phyloP scores from a whole-genome alignment of 148 eudicot genomes.

The Polygonum aviculare region DNA sequence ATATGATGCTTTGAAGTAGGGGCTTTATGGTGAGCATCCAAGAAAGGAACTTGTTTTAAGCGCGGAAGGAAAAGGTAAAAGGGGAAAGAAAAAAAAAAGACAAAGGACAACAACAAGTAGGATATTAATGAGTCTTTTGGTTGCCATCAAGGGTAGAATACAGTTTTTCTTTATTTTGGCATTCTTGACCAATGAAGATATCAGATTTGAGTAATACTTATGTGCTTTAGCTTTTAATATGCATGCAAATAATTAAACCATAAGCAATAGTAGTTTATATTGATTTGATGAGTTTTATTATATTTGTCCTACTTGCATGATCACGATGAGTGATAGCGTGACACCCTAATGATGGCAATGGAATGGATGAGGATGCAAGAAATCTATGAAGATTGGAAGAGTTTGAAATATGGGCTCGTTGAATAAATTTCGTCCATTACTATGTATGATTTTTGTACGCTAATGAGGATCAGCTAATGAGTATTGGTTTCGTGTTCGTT shows the following conservation, averaged over 20 bases:
- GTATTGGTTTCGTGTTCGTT: neutral
- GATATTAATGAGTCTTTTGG: neutral
- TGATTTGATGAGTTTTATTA: neutral
- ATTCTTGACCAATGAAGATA: neutral
- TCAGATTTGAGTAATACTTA: neutral
- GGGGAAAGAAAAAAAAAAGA: neutral
- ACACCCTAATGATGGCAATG: neutral
- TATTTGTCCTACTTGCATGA: neutral
- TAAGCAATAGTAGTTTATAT: neutral
- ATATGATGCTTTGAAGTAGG: neutral
- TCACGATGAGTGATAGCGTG: neutral
- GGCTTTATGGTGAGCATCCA: slow-evolving; percentile 1
- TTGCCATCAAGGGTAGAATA: neutral
- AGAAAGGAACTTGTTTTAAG: neutral
- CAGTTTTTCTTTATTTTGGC: neutral
- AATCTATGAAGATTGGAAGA: neutral
- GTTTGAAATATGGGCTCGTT: neutral
- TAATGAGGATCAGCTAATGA: too few relatives aligned
- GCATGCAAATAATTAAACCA: neutral
- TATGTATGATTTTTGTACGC: neutral
- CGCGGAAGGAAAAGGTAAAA: neutral
- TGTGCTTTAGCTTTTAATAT: neutral
- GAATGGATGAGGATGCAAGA: neutral
- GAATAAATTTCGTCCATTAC: neutral
- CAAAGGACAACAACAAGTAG: neutral